Base-by-base conservation (phyloP, 306 rosid species). In the Trifolium pratense region DNA sequence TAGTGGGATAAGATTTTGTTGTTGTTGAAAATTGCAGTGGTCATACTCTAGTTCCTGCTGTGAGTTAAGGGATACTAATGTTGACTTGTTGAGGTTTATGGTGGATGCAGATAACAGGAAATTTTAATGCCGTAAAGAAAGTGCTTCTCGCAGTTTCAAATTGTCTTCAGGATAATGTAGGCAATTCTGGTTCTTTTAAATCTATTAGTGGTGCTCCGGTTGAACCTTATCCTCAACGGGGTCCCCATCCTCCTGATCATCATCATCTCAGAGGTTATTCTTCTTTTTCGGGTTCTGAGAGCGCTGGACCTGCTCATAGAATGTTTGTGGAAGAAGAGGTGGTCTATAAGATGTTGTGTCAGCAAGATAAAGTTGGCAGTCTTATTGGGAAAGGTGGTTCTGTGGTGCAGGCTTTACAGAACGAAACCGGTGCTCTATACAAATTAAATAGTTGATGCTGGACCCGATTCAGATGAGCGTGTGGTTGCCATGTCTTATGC, bases 331-430 rank as follows among this genome's bases (percentile, higher is more conserved):
- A 90, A 87, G 94, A 92, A 64, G 98, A 92, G 49, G 83, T 92
- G 73, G 89, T 90, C 78, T 92, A 88, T 75, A 92, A 86, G 86
- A 72, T 92, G 66, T 78, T 88, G 45, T 92, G 98, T 77, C 94
- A 84, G 67, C 87, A 80, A 34, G 98, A 90, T 56, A 92, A 90
- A 87, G 94, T 92, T 78, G 98, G 98, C 74, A 88, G 91, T 80
- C 83, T 92, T 76, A 92, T 90, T 58, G 96, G 98, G 79, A 92
- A 92, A 86, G 96, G 96, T 66, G 98, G 95, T 75, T 84, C 89
- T 26, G 48, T 88, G 26, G 88, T 92, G 71, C 88, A 94, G 53
- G 80, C 85, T 72, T 58, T 92, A 83, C 96, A 92, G 75, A 88
- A 40, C 58, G 98, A 92, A 74, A 92, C 96, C 7, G 96, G 98